phyloP scores from a whole-genome alignment of 139 green algal species.

The Picochlorum sp. region DNA sequence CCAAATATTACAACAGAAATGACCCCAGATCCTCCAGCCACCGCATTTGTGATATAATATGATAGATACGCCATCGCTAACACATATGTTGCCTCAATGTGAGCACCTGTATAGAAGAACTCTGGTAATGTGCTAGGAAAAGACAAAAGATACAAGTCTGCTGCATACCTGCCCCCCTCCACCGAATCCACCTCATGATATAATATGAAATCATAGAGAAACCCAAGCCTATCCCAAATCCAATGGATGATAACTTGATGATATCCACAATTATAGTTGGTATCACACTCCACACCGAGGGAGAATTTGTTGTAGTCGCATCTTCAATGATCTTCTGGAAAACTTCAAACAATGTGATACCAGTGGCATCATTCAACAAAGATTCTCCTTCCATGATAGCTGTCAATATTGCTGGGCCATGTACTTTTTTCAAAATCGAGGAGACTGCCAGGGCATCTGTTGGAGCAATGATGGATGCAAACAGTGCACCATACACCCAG shows the following conservation, averaged over 20 bases:
- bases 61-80: slow-evolving; percentile 65
- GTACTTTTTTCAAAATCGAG: slow-evolving; percentile 41
- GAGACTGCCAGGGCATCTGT: slow-evolving; percentile 75
- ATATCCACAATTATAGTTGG: slow-evolving; percentile 23
- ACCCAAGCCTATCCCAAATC: slow-evolving; percentile 43
- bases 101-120: too few relatives aligned
- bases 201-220: slow-evolving; percentile 39
- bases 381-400: slow-evolving; percentile 75
- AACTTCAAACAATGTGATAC: slow-evolving; percentile 74
- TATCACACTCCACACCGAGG: slow-evolving; percentile 22
- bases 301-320: neutral
- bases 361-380: slow-evolving; percentile 75
- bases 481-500: slow-evolving; percentile 60
- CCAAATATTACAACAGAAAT: slow-evolving; percentile 84
- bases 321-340: slow-evolving; percentile 45
- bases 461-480: slow-evolving; percentile 62
- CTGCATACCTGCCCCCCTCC: slow-evolving; percentile 24
- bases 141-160: too few relatives aligned
- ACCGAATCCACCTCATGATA: slow-evolving; percentile 47
- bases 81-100: slow-evolving; percentile 52
- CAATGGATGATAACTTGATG: slow-evolving; percentile 32
- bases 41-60: slow-evolving; percentile 65
- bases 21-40: slow-evolving; percentile 40
- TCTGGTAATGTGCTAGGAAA: too few relatives aligned
- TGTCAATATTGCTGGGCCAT: slow-evolving; percentile 55